Evolutionary conservation across 2,329 filamentous ascomycete genomes (phyloP).

Genomic region (Clonostachys sp.): DNA sequence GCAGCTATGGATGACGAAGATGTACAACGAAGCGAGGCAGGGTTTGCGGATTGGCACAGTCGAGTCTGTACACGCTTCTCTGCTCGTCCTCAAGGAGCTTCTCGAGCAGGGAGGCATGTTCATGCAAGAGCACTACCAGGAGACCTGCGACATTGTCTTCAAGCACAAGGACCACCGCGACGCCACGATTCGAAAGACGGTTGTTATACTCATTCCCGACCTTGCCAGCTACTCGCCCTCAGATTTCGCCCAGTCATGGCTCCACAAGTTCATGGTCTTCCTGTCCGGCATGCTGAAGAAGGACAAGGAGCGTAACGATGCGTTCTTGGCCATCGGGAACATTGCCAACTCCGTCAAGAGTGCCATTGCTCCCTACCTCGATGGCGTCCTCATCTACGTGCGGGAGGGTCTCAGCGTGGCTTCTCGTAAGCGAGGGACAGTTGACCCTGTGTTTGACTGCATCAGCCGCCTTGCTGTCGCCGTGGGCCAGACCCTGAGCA

Average conservation of each 20-base stretch:
- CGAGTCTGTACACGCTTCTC: conserved; percentile 88
- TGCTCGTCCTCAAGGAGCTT: conserved; percentile 88
- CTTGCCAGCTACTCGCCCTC: conserved; percentile 88
- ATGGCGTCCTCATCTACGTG: conserved; percentile 90
- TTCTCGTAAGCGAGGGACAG: conserved; percentile 60
- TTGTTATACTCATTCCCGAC: conserved; percentile 87
- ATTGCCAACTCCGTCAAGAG: conserved; percentile 96
- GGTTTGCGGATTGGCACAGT: conserved; percentile 78
- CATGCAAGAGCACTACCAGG: conserved; percentile 92
- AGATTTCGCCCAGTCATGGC: conserved; percentile 81
- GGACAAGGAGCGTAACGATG: conserved; percentile 88
- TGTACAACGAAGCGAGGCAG: conserved; percentile 78
- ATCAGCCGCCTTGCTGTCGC: conserved; percentile 95
- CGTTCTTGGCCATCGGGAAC: conserved; percentile 93
- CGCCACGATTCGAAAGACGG: conserved; percentile 78
- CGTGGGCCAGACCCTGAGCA: conserved; percentile 93
- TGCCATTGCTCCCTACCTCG: conserved; percentile 89
- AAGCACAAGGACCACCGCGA: conserved; percentile 93
- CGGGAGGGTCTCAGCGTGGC: conserved; percentile 83
- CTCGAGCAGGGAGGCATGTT: conserved; percentile 97
- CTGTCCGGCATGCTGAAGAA: conserved; percentile 91
- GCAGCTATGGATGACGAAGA: conserved; percentile 82
- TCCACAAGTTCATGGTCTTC: conserved; percentile 97
- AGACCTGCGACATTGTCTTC: conserved; percentile 88
- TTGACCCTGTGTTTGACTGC: conserved; percentile 89